Conservation (phyloP, 169 alveolate genomes). For the Plasmodium gonderi region DNA sequence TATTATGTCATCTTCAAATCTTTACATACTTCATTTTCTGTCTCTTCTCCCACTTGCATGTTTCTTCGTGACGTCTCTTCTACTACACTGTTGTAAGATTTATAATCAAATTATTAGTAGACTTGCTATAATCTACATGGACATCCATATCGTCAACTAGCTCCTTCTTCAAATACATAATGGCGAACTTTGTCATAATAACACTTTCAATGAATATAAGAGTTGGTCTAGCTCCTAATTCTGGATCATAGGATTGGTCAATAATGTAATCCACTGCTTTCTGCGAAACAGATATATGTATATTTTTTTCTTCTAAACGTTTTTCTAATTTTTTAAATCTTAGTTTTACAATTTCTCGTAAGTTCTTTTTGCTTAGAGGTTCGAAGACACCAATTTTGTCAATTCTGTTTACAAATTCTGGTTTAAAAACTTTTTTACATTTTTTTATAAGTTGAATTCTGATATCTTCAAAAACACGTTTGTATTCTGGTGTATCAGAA, state of each 20-base stretch:
- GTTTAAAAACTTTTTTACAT: conserved; percentile 76
- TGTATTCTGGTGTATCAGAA: conserved; percentile 57
- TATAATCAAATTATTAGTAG: conserved; percentile 29
- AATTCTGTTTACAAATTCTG: conserved; percentile 86
- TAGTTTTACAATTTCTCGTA: conserved; percentile 77
- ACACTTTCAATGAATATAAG: conserved; percentile 73
- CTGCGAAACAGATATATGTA: conserved; percentile 35
- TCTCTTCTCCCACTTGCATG: neutral
- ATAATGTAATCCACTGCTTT: conserved; percentile 67
- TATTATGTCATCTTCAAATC: too few species aligned
- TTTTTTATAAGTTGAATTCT: conserved; percentile 69
- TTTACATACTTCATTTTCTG: too few species aligned
- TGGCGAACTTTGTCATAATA: conserved; percentile 71
- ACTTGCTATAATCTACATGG: conserved; percentile 26
- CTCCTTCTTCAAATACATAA: conserved; percentile 68
- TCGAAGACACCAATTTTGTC: conserved; percentile 82
- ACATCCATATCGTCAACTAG: conserved; percentile 66
- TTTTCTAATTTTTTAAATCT: conserved; percentile 70
- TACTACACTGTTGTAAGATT: conserved; percentile 14
- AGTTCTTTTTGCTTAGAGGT: conserved; percentile 67
- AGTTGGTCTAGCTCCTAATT: conserved; percentile 76
- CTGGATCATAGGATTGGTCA: conserved; percentile 74
- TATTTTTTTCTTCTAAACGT: conserved; percentile 69
- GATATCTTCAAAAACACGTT: conserved; percentile 38
- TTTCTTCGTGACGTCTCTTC: too few species aligned